Evolutionary conservation across 805 yeast species (phyloP).

Genomic region (Lipomyces yamadae): DNA sequence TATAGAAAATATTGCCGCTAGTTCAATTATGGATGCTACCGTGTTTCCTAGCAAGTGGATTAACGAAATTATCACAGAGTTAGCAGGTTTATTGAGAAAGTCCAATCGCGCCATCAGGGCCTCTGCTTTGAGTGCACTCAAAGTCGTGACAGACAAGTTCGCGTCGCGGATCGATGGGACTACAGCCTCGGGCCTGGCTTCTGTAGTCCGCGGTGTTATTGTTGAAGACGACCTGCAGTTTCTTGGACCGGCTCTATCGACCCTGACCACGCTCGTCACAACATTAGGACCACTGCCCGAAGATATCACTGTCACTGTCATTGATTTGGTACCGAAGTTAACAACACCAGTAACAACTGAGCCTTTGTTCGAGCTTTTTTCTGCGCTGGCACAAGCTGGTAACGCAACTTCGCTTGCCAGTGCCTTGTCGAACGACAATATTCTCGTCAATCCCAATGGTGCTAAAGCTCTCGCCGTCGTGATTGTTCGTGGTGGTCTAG

Average conservation of each 20-base stretch:
- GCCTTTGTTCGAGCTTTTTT: constrained; percentile 22
- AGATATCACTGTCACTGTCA: constrained; percentile 13
- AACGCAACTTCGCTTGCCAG: constrained; percentile 11
- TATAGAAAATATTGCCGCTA: constrained; percentile 40
- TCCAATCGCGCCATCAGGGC: constrained; percentile 39
- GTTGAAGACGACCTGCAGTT: constrained; percentile 27
- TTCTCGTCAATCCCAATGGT: constrained; percentile 31
- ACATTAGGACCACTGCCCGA: constrained; percentile 4
- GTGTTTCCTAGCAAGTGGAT: constrained; percentile 39
- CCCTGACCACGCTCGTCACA: constrained; percentile 16
- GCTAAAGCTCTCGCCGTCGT: constrained; percentile 29
- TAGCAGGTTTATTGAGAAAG: constrained; percentile 37
- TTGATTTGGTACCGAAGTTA: constrained; percentile 11
- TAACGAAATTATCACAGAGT: constrained; percentile 29
- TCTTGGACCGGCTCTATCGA: constrained; percentile 25
- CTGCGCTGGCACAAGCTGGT: constrained; percentile 17
- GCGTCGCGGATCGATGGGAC: constrained; percentile 7
- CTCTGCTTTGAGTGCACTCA: constrained; percentile 38
- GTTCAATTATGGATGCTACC: constrained; percentile 29
- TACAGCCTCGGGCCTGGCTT: constrained; percentile 23
- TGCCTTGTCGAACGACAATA: constrained; percentile 28
- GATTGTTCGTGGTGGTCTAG: constrained; percentile 25
- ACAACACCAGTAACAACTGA: constrained; percentile 16
- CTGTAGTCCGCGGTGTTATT: constrained; percentile 21
- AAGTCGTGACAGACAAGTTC: constrained; percentile 20